phyloP scores from a whole-genome alignment of 345 rosid genomes.

The Brassica napus region Da-Ae NC_063436.1:27679001-27679500 shows the following conservation, averaged over 20 bases:
- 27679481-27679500: slow-evolving; percentile 31
- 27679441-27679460: slow-evolving; percentile 8
- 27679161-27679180: neutral
- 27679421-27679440: slow-evolving; percentile 16
- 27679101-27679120: neutral
- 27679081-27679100: neutral
- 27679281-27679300: neutral
- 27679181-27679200: neutral
- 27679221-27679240: neutral
- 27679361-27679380: neutral
- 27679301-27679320: neutral
- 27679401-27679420: slow-evolving; percentile 23
- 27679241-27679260: neutral
- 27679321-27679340: neutral
- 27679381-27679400: neutral
- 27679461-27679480: slow-evolving; percentile 11
- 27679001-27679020: neutral
- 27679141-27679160: neutral
- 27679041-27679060: neutral
- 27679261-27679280: neutral
- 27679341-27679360: neutral
- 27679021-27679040: neutral
- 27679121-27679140: neutral
- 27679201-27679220: neutral
- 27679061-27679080: neutral